These are phyloP conservation scores for Pythium biforme DNA, from an alignment of 352 stramenopile species.

Conservation along the genomic window DNA sequence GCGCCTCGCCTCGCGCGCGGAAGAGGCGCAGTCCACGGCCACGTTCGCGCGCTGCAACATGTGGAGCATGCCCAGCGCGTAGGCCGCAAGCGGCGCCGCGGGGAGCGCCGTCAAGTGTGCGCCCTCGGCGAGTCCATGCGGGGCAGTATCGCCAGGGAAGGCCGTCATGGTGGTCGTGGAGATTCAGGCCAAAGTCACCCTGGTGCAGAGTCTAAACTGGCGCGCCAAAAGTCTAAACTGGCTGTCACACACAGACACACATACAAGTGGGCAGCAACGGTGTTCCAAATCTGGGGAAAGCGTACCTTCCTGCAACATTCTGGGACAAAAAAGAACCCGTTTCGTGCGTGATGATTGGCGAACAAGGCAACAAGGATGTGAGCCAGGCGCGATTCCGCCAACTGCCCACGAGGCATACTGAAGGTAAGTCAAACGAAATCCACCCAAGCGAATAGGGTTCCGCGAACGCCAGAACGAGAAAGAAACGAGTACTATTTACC, in stretches of 20 bases:
- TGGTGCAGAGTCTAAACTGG: slow-evolving; percentile 21
- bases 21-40: neutral
- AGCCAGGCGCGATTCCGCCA: slow-evolving; percentile 2
- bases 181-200: too few species aligned
- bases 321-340: slow-evolving; percentile 26
- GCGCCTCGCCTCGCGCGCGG: slow-evolving; percentile 1
- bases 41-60: slow-evolving; percentile 16
- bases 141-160: neutral
- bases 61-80: slow-evolving; percentile 37
- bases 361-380: neutral
- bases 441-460: slow-evolving; percentile 5
- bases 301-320: slow-evolving; percentile 22
- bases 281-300: neutral
- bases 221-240: neutral
- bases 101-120: slow-evolving; percentile 27
- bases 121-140: neutral
- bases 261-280: neutral
- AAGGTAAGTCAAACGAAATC: neutral
- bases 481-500: neutral
- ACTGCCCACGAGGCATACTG: neutral
- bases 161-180: slow-evolving; percentile 4
- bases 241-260: slow-evolving; percentile 11
- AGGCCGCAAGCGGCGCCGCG: slow-evolving; percentile 31
- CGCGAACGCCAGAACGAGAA: neutral
- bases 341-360: slow-evolving; percentile 6